Conservation (phyloP, 441 rosid genomes). For the Eruca vesicaria region DNA sequence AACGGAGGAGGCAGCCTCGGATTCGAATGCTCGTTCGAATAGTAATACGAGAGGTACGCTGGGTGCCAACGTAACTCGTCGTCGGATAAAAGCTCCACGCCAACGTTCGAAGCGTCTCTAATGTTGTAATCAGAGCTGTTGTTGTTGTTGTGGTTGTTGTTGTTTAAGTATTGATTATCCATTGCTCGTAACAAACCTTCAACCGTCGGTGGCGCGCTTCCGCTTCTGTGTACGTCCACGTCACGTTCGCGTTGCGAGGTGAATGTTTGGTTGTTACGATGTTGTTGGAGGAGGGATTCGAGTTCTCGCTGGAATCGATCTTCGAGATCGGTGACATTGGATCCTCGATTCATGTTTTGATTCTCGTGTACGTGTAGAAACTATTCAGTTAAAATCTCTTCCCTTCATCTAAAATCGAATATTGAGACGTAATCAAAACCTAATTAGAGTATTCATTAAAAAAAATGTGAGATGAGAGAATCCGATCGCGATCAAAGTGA, state of each 20-base stretch:
- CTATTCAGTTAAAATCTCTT: constrained; percentile 52
- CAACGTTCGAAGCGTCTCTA: constrained; percentile 36
- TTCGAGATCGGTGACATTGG: constrained; percentile 57
- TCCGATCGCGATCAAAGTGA: neutral
- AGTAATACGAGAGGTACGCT: constrained; percentile 73
- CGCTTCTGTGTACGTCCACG: constrained; percentile 63
- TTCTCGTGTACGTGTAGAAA: constrained; percentile 55
- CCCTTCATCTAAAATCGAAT: constrained; percentile 23
- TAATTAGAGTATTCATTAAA: neutral
- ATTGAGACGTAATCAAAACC: constrained; percentile 8
- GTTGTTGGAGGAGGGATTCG: constrained; percentile 63
- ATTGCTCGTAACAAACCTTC: constrained; percentile 84
- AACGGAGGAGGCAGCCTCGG: constrained; percentile 88
- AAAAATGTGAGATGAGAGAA: too few species aligned
- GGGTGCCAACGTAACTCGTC: constrained; percentile 88
- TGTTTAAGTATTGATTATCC: constrained; percentile 59
- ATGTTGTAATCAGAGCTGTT: constrained; percentile 32
- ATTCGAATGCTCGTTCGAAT: constrained; percentile 72
- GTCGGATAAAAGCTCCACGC: constrained; percentile 53
- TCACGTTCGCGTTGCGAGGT: constrained; percentile 45
- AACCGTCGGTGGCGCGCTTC: constrained; percentile 96
- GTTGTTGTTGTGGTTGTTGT: constrained; percentile 29
- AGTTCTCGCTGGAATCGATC: constrained; percentile 66
- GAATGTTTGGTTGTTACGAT: constrained; percentile 41
- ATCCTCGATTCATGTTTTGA: constrained; percentile 45